phyloP scores from a whole-genome alignment of 2,329 filamentous ascomycete genomes.

The Biscogniauxia mediterranea region DNA sequence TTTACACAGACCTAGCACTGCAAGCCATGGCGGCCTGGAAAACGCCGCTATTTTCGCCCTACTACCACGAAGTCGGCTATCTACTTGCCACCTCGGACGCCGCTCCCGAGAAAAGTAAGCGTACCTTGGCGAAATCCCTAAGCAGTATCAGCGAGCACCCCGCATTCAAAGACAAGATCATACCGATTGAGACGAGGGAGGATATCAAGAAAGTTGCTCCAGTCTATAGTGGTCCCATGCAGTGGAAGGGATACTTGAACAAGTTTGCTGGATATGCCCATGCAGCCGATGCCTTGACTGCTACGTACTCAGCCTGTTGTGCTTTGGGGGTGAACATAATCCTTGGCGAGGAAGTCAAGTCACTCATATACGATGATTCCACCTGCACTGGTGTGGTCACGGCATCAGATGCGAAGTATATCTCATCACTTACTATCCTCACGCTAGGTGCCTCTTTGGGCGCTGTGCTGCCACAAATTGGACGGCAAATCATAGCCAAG shows the following conservation, averaged over 20 bases:
- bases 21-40: constrained; percentile 54
- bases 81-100: constrained; percentile 48
- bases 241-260: constrained; percentile 61
- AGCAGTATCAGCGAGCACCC: constrained; percentile 40
- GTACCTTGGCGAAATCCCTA: constrained; percentile 43
- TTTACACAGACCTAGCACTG: constrained; percentile 54
- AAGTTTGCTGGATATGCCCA: constrained; percentile 56
- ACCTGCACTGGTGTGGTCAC: constrained; percentile 29
- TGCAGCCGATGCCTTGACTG: constrained; percentile 49
- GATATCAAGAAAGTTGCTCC: constrained; percentile 44
- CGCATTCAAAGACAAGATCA: constrained; percentile 40
- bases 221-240: constrained; percentile 45
- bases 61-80: constrained; percentile 47
- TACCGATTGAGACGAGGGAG: constrained; percentile 33
- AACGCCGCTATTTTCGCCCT: constrained; percentile 48
- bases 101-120: constrained; percentile 47
- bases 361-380: constrained; percentile 39
- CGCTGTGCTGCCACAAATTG: constrained; percentile 47
- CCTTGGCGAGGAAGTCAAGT: constrained; percentile 39
- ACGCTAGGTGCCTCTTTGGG: constrained; percentile 51
- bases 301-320: constrained; percentile 43
- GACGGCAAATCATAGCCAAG: constrained; percentile 51
- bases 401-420: constrained; percentile 24
- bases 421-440: constrained; percentile 45
- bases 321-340: constrained; percentile 34